A percentile compares a stretch with the other conserved stretches of the same genome.
These are phyloP conservation scores for Picea abies DNA, from an alignment of 83 land plant species.

Conservation along the genomic window DNA sequence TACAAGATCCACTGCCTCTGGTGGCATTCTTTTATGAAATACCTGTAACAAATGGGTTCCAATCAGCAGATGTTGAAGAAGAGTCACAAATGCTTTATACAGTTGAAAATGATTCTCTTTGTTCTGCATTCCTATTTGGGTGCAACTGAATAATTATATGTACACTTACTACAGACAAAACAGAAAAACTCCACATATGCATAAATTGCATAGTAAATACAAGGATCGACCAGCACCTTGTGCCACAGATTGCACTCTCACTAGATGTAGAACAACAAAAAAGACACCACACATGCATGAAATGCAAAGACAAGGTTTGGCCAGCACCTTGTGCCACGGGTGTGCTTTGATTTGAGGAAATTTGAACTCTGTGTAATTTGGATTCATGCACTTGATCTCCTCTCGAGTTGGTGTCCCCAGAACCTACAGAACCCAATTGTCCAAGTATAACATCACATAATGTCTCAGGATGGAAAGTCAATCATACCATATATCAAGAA, in stretches of 20 bases:
- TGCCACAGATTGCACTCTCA: not conserved
- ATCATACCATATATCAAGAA: not conserved
- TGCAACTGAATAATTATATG: too few species aligned
- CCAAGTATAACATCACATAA: not conserved
- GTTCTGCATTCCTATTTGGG: too few species aligned
- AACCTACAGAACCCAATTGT: conserved; percentile 34
- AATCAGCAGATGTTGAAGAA: too few species aligned
- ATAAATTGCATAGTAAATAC: too few species aligned
- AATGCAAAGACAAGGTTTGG: not conserved
- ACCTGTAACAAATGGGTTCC: conserved; percentile 25
- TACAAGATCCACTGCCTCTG: conserved; percentile 76
- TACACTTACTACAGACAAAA: too few species aligned
- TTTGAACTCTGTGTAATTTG: conserved; percentile 78
- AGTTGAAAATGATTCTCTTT: too few species aligned
- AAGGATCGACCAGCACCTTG: not conserved
- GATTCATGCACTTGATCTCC: conserved; percentile 90
- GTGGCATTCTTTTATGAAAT: conserved; percentile 60
- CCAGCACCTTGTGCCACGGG: conserved; percentile 81
- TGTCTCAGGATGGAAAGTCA: not conserved
- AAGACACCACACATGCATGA: not conserved
- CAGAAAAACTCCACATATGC: too few species aligned
- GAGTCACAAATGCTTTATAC: too few species aligned
- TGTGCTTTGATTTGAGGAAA: too few species aligned
- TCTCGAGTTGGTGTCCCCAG: conserved; percentile 84
- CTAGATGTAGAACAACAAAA: not conserved